Evolutionary conservation across 2,329 filamentous ascomycete species (phyloP).

Genomic region (Diaporthe capsici): DNA sequence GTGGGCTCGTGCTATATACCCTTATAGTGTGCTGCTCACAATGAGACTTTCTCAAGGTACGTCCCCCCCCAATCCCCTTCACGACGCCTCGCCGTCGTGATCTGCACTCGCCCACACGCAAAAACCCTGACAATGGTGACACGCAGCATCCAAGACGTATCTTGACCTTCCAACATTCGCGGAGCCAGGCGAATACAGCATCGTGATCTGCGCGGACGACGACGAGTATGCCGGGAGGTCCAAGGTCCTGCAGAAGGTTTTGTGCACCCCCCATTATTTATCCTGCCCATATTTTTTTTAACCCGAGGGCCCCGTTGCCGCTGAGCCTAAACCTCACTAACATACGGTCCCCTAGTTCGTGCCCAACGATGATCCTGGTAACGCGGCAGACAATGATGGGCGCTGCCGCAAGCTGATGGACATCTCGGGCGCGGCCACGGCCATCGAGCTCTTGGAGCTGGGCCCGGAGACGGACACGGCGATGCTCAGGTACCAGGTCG

Average conservation of each 20-base stretch:
- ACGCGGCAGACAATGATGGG: slow-evolving; percentile 33
- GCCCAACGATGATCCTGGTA: slow-evolving; percentile 38
- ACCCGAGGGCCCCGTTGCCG: background rate
- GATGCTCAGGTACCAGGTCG: slow-evolving; percentile 42
- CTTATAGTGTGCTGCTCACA: slow-evolving; percentile 38
- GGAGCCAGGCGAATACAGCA: slow-evolving; percentile 41
- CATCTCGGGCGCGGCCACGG: slow-evolving; percentile 39
- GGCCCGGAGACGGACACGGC: slow-evolving; percentile 40
- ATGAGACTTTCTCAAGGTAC: slow-evolving; percentile 43
- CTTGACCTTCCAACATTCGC: slow-evolving; percentile 41
- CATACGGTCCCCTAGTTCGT: slow-evolving; percentile 34
- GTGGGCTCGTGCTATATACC: slow-evolving; percentile 40
- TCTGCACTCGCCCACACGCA: background rate
- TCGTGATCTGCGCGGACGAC: slow-evolving; percentile 41
- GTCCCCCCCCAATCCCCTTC: background rate
- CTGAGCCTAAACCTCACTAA: slow-evolving; percentile 5
- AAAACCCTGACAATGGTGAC: slow-evolving; percentile 38
- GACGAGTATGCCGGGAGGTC: slow-evolving; percentile 41
- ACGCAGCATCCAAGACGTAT: slow-evolving; percentile 41
- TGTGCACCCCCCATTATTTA: slow-evolving; percentile 8
- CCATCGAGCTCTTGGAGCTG: slow-evolving; percentile 41
- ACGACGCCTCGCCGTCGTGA: background rate
- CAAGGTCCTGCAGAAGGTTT: slow-evolving; percentile 41
- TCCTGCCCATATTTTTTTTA: background rate
- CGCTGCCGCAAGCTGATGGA: slow-evolving; percentile 42